Conservation (phyloP, 495 filamentous ascomycete species). For the Friedmanniomyces simplex region DNA sequence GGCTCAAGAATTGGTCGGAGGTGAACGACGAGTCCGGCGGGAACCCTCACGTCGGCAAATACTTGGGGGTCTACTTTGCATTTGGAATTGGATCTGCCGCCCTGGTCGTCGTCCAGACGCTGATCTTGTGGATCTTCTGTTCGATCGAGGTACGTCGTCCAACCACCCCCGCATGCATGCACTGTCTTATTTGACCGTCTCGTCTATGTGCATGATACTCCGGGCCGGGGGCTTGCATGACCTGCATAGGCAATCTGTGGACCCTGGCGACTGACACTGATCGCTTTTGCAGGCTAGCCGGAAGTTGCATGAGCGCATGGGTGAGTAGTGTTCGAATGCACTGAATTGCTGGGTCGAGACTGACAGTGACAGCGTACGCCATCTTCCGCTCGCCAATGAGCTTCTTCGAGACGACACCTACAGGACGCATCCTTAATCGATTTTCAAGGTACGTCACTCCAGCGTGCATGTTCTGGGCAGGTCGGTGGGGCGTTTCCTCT, state of each 20-base stretch:
- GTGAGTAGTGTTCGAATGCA: neutral
- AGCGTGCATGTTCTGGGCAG: constrained; percentile 5
- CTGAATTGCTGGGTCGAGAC: neutral
- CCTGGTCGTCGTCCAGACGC: constrained; percentile 80
- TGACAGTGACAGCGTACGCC: constrained; percentile 51
- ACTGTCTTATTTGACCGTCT: neutral
- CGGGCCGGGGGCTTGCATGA: neutral
- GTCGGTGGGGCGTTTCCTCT: neutral
- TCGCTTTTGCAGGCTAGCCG: constrained; percentile 56
- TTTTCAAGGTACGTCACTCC: constrained; percentile 66
- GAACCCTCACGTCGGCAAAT: constrained; percentile 73
- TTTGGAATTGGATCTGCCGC: constrained; percentile 83
- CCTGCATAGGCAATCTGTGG: neutral
- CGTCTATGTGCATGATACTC: constrained; percentile 9
- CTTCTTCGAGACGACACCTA: constrained; percentile 98
- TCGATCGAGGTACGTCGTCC: constrained; percentile 70
- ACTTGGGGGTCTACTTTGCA: constrained; percentile 88
- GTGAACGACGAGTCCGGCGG: constrained; percentile 52
- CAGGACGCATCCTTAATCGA: constrained; percentile 88
- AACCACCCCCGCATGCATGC: neutral
- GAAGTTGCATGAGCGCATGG: constrained; percentile 94
- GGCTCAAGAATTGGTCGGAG: constrained; percentile 91
- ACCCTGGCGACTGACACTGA: constrained; percentile 8
- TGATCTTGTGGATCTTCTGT: constrained; percentile 98
- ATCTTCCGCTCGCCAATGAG: constrained; percentile 98